phyloP scores from a whole-genome alignment of 495 filamentous ascomycete species.

The Halenospora varia region DNA sequence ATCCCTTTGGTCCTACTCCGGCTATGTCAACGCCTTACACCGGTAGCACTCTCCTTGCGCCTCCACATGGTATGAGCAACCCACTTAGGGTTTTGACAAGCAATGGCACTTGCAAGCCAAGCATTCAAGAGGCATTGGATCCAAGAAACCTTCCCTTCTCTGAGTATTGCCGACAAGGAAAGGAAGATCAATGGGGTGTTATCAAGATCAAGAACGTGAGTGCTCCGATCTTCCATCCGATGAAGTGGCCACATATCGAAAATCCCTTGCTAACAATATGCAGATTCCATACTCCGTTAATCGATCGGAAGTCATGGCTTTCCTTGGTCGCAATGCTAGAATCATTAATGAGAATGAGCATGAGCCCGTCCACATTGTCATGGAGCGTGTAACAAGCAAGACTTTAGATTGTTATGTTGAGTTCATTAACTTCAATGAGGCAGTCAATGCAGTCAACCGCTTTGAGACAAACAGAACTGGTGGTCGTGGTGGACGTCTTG shows the following conservation, averaged over 20 bases:
- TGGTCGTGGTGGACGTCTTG: conserved; percentile 52
- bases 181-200: conserved; percentile 26
- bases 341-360: conserved; percentile 46
- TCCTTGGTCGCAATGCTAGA: conserved; percentile 63
- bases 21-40: not conserved
- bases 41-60: not conserved
- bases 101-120: conserved; percentile 23
- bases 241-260: not conserved
- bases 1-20: not conserved
- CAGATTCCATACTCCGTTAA: conserved; percentile 68
- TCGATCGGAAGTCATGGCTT: conserved; percentile 62
- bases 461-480: conserved; percentile 33
- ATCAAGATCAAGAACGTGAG: conserved; percentile 35
- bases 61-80: conserved; percentile 1
- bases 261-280: conserved; percentile 15
- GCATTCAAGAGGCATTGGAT: conserved; percentile 27
- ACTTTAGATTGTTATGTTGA: conserved; percentile 76
- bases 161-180: conserved; percentile 26
- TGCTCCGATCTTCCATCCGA: not conserved
- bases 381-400: conserved; percentile 75
- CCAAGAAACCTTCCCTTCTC: conserved; percentile 38
- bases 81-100: conserved; percentile 9
- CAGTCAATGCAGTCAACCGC: conserved; percentile 46
- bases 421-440: conserved; percentile 51
- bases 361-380: conserved; percentile 73